Evolutionary conservation across 352 stramenopile genomes (phyloP), one percentile per base, ranked within the genome.

Genomic region (Phytophthora aleatoria): DNA sequence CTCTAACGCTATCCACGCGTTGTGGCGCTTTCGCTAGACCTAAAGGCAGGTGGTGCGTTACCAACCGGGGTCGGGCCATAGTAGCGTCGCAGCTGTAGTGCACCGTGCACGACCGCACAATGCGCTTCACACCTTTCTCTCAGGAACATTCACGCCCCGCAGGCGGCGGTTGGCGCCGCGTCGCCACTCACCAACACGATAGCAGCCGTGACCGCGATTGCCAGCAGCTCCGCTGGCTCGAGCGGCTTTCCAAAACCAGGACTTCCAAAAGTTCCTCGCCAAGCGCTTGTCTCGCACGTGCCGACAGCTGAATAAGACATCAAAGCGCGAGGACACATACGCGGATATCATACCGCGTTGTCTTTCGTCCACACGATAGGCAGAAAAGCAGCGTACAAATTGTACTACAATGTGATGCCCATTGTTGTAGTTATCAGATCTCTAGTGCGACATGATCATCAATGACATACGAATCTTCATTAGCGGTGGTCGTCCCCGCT

Each of bases 401-500:
- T 50, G 31, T 43, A 36, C 44, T 42, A 38, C 15, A 13, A 33
- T 41, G 24, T 53, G 35, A 41, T 41, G 35, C n/a, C 35, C 12
- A 41, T 41, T 41, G 35, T 27, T 60, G 16, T 27, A 36, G 61
- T 63, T 62, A 71, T 67, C 50, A 54, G 20, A 58, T 69, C 55
- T 61, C 53, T 39, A 63, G 39, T 15, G 58, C 31, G 11, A 26
- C 41, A 44, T 65, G 58, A 16, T 64, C 71, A 28, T 77, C 59
- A 24, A 87, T 83, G 28, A 78, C 63, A 57, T 90, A 89, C 33
- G 77, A 67, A 44, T 83, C 73, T 53, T 79, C 67, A 16, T 10
- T 47, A 5, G 28, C 15, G 8, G 10, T 41, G 12, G 35, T 12
- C 10, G 35, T 41, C 12, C 1, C 35, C 35, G 35, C 35, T 41